phyloP scores from a whole-genome alignment of 1,284 basidiomycete species.

The Ustilago tritici region DNA sequence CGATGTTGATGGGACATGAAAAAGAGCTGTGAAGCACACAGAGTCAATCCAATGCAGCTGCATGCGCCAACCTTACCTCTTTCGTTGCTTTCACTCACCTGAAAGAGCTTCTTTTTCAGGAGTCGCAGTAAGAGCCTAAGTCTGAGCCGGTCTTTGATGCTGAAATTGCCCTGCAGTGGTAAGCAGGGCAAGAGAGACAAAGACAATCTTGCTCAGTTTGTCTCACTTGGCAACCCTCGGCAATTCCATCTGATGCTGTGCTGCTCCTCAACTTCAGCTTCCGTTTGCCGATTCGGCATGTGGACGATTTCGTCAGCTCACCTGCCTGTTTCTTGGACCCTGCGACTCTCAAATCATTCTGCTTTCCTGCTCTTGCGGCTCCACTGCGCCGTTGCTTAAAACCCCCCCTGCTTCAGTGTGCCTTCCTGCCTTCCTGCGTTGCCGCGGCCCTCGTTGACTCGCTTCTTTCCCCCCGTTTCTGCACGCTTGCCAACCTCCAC shows the following conservation, averaged over 20 bases:
- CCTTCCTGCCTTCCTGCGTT: not conserved
- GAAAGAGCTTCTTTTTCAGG: not conserved
- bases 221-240: not conserved
- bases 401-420: not conserved
- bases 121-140: not conserved
- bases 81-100: not conserved
- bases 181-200: not conserved
- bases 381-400: not conserved
- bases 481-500: slow-evolving; percentile 12
- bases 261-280: not conserved
- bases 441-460: not conserved
- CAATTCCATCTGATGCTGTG: not conserved
- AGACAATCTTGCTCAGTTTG: not conserved
- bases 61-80: not conserved
- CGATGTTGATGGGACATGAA: not conserved
- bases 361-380: not conserved
- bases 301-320: slow-evolving; percentile 5
- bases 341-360: not conserved
- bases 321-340: not conserved
- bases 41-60: not conserved
- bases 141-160: too few relatives aligned
- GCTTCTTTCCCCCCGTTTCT: slow-evolving; percentile 1
- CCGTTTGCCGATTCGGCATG: not conserved
- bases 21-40: not conserved
- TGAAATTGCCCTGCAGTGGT: not conserved